Conservation (phyloP, 306 rosid species). For the Quercus rubra region DNA sequence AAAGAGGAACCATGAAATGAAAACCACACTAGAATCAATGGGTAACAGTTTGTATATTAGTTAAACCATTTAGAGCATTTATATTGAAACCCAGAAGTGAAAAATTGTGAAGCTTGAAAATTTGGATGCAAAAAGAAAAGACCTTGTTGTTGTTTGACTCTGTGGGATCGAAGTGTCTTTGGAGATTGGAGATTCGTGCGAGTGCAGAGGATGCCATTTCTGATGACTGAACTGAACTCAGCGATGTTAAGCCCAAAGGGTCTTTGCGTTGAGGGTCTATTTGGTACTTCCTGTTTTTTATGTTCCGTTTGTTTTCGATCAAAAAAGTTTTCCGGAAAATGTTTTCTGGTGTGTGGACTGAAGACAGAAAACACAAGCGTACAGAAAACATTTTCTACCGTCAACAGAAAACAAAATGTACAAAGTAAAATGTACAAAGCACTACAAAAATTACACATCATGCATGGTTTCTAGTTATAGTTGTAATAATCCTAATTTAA, state of each 20-base stretch:
- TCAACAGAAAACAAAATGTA: too few relatives aligned
- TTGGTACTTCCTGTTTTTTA: too few relatives aligned
- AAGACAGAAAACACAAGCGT: too few relatives aligned
- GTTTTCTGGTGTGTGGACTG: too few relatives aligned
- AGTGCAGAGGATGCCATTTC: conserved; percentile 47
- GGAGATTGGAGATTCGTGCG: conserved; percentile 52
- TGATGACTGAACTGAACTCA: background rate
- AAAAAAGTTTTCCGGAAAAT: too few relatives aligned
- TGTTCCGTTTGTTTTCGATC: too few relatives aligned
- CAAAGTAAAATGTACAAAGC: too few relatives aligned
- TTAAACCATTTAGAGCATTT: background rate
- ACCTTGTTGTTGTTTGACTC: conserved; percentile 24
- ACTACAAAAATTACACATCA: too few relatives aligned
- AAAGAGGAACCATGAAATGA: background rate
- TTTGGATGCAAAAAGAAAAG: background rate
- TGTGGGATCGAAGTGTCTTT: conserved; percentile 43
- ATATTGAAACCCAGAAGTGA: background rate
- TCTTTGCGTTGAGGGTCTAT: too few relatives aligned
- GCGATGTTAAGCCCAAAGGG: background rate
- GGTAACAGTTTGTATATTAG: background rate
- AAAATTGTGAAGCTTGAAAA: background rate
- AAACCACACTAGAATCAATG: background rate
- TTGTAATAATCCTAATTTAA: too few relatives aligned
- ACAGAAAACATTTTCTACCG: too few relatives aligned
- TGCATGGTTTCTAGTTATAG: too few relatives aligned